Conservation (phyloP, 805 yeast genomes). For the Candida nemodendra region DNA sequence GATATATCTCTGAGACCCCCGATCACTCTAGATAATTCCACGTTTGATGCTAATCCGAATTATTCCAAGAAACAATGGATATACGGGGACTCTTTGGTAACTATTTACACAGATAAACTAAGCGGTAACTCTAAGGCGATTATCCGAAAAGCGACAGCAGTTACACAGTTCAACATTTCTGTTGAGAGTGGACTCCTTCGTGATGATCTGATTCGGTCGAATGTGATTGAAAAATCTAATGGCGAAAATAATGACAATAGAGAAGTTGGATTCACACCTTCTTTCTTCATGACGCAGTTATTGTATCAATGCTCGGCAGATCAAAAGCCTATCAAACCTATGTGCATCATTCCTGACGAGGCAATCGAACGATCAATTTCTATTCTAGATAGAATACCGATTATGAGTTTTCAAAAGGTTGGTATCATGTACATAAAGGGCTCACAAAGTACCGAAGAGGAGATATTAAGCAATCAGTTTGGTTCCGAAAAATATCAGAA, state of each 20-base stretch:
- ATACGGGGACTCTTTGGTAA: slow-evolving; percentile 53
- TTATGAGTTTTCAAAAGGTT: slow-evolving; percentile 72
- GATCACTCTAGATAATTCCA: slow-evolving; percentile 13
- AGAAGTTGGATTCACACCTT: slow-evolving; percentile 20
- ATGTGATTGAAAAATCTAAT: neutral
- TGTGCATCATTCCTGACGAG: slow-evolving; percentile 27
- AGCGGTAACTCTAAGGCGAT: slow-evolving; percentile 53
- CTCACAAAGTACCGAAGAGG: slow-evolving; percentile 60
- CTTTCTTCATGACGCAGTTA: slow-evolving; percentile 20
- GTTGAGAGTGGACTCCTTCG: slow-evolving; percentile 42
- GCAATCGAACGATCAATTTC: slow-evolving; percentile 51
- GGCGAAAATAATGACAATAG: slow-evolving; percentile 20
- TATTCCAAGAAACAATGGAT: slow-evolving; percentile 49
- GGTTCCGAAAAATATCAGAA: slow-evolving; percentile 65
- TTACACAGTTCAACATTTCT: slow-evolving; percentile 43
- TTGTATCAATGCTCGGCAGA: slow-evolving; percentile 12
- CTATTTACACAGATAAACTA: slow-evolving; percentile 50
- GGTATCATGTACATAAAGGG: slow-evolving; percentile 76
- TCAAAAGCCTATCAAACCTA: slow-evolving; percentile 14
- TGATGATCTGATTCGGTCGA: slow-evolving; percentile 17
- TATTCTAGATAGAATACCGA: slow-evolving; percentile 72
- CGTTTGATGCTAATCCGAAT: slow-evolving; percentile 21
- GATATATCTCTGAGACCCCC: slow-evolving; percentile 54
- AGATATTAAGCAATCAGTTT: slow-evolving; percentile 58
- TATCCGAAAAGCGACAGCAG: slow-evolving; percentile 68